These are phyloP conservation scores for Candida coleopterorum DNA, from an alignment of 805 yeast genomes.

Conservation along the genomic window DNA sequence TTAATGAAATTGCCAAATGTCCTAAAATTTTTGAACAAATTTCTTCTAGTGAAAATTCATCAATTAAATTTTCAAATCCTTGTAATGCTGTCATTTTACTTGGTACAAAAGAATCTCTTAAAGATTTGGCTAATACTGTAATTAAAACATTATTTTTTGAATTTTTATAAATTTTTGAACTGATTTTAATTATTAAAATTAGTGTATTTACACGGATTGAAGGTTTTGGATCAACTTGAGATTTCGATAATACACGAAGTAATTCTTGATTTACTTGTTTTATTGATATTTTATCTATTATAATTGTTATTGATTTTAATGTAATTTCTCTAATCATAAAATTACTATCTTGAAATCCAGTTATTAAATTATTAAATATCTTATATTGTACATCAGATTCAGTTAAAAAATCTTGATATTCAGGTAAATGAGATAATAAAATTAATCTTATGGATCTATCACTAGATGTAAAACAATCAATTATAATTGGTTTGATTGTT, in stretches of 20 bases:
- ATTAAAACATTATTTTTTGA: conserved; percentile 71
- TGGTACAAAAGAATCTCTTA: conserved; percentile 73
- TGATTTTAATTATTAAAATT: conserved; percentile 61
- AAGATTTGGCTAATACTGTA: conserved; percentile 80
- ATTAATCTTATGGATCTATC: conserved; percentile 77
- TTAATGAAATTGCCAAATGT: conserved; percentile 75
- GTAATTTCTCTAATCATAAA: conserved; percentile 78
- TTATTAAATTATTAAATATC: conserved; percentile 62
- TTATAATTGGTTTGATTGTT: conserved; percentile 56
- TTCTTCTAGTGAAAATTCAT: conserved; percentile 65
- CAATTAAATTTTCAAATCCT: conserved; percentile 63
- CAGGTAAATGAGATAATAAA: conserved; percentile 60
- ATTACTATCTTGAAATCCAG: conserved; percentile 85
- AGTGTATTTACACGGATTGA: conserved; percentile 77
- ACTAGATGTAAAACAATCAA: conserved; percentile 55
- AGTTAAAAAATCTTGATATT: conserved; percentile 45
- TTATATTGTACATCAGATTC: conserved; percentile 62
- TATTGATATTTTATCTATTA: conserved; percentile 64
- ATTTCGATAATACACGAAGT: conserved; percentile 71
- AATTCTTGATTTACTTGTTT: conserved; percentile 86
- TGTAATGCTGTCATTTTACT: conserved; percentile 71
- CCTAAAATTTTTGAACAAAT: conserved; percentile 79
- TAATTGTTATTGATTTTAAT: conserved; percentile 55
- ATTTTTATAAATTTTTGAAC: conserved; percentile 48
- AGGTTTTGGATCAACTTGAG: conserved; percentile 72